A percentile compares a stretch with the other conserved stretches of the same genome.
Evolutionary conservation across 345 rosid species (phyloP).

Genomic region (Microthlaspi erraticum): DNA sequence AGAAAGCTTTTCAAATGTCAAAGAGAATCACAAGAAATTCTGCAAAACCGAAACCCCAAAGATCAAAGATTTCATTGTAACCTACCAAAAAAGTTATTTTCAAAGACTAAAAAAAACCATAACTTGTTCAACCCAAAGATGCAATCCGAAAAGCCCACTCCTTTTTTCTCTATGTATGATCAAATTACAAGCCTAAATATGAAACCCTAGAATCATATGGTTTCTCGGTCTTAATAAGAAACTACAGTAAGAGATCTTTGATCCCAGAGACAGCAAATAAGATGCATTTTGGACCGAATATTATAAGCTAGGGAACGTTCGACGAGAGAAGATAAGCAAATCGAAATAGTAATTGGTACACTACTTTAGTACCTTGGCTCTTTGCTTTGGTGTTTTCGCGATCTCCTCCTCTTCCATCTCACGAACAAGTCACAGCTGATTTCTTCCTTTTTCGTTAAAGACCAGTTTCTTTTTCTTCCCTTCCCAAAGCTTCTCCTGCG

Average conservation of each 20-base stretch:
- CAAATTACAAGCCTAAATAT: background rate
- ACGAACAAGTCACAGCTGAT: background rate
- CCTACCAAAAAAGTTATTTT: background rate
- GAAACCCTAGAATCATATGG: slow-evolving; percentile 21
- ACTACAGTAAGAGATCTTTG: slow-evolving; percentile 10
- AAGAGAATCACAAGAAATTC: no score
- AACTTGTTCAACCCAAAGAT: background rate
- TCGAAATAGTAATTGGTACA: no score
- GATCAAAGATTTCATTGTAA: background rate
- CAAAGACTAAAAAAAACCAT: no score
- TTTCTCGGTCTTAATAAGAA: background rate
- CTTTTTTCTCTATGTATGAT: background rate
- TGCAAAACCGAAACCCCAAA: background rate
- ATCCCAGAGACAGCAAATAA: background rate
- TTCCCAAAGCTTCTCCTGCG: background rate
- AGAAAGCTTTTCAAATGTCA: no score
- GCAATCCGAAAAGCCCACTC: background rate
- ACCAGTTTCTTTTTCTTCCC: background rate
- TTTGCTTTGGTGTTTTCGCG: slow-evolving; percentile 22
- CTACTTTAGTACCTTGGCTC: slow-evolving; percentile 35
- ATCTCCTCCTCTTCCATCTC: slow-evolving; percentile 37
- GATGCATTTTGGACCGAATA: background rate
- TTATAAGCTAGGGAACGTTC: background rate
- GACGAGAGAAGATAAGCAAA: background rate
- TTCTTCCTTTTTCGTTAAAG: background rate